Conservation (phyloP, 192 early-diverging fungal genomes). For the Cetraspora pellucida region DNA sequence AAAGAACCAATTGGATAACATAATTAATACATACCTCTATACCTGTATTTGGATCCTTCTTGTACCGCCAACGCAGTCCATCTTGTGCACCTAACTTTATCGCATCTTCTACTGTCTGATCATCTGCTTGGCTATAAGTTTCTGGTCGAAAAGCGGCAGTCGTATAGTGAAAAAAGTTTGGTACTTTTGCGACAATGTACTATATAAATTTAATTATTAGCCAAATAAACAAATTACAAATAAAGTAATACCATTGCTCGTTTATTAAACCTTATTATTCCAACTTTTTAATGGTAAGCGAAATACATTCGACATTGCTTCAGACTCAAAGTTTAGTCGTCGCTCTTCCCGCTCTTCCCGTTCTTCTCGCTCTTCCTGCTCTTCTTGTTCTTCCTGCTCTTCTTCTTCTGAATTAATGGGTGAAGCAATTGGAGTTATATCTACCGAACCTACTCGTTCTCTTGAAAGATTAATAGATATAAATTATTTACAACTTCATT, state of each 20-base stretch:
- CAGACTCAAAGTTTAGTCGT: no score
- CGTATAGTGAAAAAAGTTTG: constrained; percentile 69
- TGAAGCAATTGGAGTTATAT: no score
- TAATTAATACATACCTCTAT: constrained; percentile 1
- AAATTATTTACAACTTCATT: not conserved
- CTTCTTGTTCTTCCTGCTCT: no score
- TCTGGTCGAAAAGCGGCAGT: constrained; percentile 64
- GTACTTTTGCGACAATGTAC: constrained; percentile 50
- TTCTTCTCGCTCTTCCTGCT: no score
- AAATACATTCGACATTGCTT: no score
- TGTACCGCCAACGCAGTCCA: constrained; percentile 77
- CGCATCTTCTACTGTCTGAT: constrained; percentile 30
- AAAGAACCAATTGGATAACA: not conserved
- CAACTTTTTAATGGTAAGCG: not conserved
- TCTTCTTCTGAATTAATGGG: no score
- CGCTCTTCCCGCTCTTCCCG: no score
- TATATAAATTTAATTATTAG: not conserved
- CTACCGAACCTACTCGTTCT: no score
- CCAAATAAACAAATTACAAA: not conserved
- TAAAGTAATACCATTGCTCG: not conserved
- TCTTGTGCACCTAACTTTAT: constrained; percentile 62
- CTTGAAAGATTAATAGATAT: no score
- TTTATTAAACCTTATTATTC: not conserved
- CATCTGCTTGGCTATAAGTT: constrained; percentile 51
- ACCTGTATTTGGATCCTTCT: constrained; percentile 33